A percentile compares a stretch with the other conserved stretches of the same genome.
These are phyloP conservation scores for Luffa acutangula DNA, from an alignment of 306 rosid species.

Conservation along the genomic window DNA sequence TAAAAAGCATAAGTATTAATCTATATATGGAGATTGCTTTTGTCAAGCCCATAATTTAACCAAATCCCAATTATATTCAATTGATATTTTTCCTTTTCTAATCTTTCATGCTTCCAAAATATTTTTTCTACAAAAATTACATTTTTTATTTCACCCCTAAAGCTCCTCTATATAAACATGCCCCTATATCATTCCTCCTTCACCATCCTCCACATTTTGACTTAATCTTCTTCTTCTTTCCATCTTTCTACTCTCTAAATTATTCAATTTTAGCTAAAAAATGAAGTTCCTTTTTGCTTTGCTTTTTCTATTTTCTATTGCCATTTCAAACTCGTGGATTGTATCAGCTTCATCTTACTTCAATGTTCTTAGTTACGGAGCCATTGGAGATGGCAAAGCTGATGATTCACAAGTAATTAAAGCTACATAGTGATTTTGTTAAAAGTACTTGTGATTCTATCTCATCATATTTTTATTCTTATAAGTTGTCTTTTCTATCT, in stretches of 20 bases:
- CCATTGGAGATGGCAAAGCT: conserved; percentile 24
- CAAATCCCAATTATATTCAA: background rate
- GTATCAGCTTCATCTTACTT: background rate
- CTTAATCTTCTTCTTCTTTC: background rate
- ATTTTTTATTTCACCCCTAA: background rate
- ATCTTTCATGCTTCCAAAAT: background rate
- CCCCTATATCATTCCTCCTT: background rate
- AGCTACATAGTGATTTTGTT: background rate
- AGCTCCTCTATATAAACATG: background rate
- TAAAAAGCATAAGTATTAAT: too few species aligned
- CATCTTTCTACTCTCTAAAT: background rate
- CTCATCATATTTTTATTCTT: too few species aligned
- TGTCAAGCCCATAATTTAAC: background rate
- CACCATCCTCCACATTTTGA: background rate
- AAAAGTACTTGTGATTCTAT: background rate
- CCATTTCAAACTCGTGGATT: background rate
- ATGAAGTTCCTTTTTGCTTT: background rate
- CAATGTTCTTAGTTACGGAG: conserved; percentile 31
- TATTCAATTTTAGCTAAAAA: background rate
- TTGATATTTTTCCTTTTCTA: background rate
- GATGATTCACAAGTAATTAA: conserved; percentile 34
- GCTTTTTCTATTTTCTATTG: background rate
- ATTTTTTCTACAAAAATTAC: background rate
- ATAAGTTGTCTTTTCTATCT: background rate
- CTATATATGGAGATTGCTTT: background rate